Evolutionary conservation across 495 filamentous ascomycete species (phyloP), one percentile per base, ranked within the genome.

Genomic region (Podospora bellae-mahoneyi): DNA sequence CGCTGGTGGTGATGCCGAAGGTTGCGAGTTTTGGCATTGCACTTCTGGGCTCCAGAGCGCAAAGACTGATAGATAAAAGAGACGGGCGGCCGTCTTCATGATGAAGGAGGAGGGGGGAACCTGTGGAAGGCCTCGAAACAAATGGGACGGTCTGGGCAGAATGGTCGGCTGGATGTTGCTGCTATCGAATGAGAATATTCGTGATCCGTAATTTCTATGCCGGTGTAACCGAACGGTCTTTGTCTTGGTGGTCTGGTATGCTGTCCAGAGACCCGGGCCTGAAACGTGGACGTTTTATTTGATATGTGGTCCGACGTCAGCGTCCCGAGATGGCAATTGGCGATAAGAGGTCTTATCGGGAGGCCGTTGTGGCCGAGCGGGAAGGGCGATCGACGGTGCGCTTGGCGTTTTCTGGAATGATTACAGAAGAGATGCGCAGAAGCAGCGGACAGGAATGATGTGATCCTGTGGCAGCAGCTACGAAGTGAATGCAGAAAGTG

Each of bases 21-120:
- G 65, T 10, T 69, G 67, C 23, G 69, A 20, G 44, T 48, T 61
- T 34, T 76, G 64, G 66, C 82, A 84, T 72, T 74, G 76, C 54
- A 76, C 80, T 66, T 86, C 77, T 18, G 88, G 78, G 32, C 81
- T 82, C 76, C 88, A 87, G 72, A 94, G 85, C 68, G 89, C 83
- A 76, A 94, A 94, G 57, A 92, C 79, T 62, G 91, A 90, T 71
- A 93, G 80, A 78, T 89, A 93, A 78, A 94, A 93, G 23, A 88
- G 79, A 72, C 85, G 86, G 64, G 86, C 84, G 57, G 88, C 86
- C 65, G 89, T 82, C 72, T 84, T 89, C 90, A 92, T 93, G 64
- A 60, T 81, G 64, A 67, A 67, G 55, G 10, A 20, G 27, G 28
- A 30, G 26, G 34, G 10, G 23, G 18, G 3, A 54, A n/a, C 32